phyloP scores from a whole-genome alignment of 2,329 filamentous ascomycete species.

The Colletotrichum siamense region DNA sequence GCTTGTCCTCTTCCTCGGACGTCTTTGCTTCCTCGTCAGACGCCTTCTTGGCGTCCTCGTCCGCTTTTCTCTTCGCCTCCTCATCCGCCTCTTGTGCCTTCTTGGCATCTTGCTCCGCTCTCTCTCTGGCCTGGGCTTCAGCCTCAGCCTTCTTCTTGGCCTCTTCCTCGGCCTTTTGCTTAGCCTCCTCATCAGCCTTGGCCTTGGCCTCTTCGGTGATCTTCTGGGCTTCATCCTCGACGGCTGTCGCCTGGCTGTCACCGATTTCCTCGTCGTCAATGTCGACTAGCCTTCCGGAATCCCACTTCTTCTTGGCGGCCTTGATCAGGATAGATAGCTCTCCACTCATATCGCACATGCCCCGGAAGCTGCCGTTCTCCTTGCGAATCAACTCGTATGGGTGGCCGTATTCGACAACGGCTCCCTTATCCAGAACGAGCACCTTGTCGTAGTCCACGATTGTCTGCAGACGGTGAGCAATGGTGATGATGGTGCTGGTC shows the following conservation, averaged over 20 bases:
- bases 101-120: conserved; percentile 6
- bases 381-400: conserved; percentile 82
- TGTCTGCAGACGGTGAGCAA: conserved; percentile 93
- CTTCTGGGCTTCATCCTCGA: conserved; percentile 1
- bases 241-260: not conserved
- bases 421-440: conserved; percentile 87
- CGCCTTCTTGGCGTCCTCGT: not conserved
- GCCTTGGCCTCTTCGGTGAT: not conserved
- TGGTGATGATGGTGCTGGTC: conserved; percentile 92
- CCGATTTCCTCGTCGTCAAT: conserved; percentile 23
- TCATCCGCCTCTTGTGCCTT: conserved; percentile 1
- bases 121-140: not conserved
- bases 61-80: conserved; percentile 6
- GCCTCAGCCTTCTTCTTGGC: not conserved
- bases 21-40: not conserved
- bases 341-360: conserved; percentile 71
- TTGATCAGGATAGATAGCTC: conserved; percentile 57
- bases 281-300: conserved; percentile 42
- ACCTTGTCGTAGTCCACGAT: conserved; percentile 99
- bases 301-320: conserved; percentile 61
- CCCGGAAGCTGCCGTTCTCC: conserved; percentile 66
- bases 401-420: conserved; percentile 88
- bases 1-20: conserved; percentile 2
- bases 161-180: not conserved
- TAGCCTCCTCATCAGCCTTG: not conserved